Evolutionary conservation across 495 filamentous ascomycete species (phyloP), one percentile per base, ranked within the genome.

Genomic region (Corynascus novoguineensis): DNA sequence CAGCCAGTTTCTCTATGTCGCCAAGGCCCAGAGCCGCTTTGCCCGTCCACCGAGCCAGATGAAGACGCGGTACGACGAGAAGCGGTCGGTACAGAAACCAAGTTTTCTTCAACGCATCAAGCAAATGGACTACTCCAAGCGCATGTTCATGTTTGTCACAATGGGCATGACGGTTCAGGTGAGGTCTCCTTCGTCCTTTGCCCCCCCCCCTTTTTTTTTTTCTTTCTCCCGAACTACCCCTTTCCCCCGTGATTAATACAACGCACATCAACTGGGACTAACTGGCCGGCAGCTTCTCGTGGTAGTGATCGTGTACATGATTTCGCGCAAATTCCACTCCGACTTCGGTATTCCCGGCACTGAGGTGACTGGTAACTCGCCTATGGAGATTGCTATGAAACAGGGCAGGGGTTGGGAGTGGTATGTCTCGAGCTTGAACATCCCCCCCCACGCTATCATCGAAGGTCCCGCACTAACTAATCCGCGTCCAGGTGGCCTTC

Each of bases 321-420:
- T 83, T 28, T 89, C 85, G 21, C 78, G 76, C 53, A 85, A 86
- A 54, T 88, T 84, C 58, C 84, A 88, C 41, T 62, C 71, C 3
- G 55, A 55, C 1, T 76, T 72, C 48, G 73, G 73, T 14, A 67
- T 76, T 24, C 59, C 68, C 17, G 70, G 71, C n/a, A 76, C 72
- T 17, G 72, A 71, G 62, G 71, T 68, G 8, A 15, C 45, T 10
- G 86, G 80, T 37, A 61, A 21, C 25, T 61, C 62, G 22, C 78
- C 84, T 28, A 74, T 73, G 31, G 76, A 80, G 29, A 57, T 80
- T 64, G 68, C 73, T 57, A 56, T 68, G 60, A 65, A 76, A 60
- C 66, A 71, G 55, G 59, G 68, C 53, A 56, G 71, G 41, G 85
- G 82, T 12, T 86, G 81, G 83, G 85, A 86, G 58, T 86, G 85